Base-by-base conservation (phyloP, 441 rosid genomes). In the Populus hybrid region DNA sequence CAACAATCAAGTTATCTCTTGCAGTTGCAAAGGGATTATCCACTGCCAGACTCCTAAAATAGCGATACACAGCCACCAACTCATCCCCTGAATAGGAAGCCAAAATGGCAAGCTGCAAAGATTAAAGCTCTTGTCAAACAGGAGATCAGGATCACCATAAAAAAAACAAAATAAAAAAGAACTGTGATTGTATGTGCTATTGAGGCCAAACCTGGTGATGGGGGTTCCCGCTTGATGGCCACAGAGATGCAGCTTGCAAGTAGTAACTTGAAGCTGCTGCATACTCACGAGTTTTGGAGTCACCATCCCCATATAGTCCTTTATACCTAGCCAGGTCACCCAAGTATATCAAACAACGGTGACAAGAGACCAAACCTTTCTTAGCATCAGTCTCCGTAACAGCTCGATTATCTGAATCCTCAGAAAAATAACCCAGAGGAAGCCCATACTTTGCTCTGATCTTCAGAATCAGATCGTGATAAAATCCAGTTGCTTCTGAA, bases 281-380 rank as follows among this genome's bases (percentile, higher is more conserved):
- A 88, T 87, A 90, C 81, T 95, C 95, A 4, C 95, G 92, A 70
- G 84, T 83, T 85, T 88, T 94, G 40, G 97, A 87, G 76, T 90
- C 96, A 33, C 90, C 90, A 38, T 95, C 99, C 78, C 95, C 99
- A 81, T 91, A 94, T 69, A 88, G 64, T 75, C 99, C 99, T 85
- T 94, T 95, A 82, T 95, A 95, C 74, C 99, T 90, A 20, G 97
- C 97, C 36, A 95, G 91, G 86, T 95, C 99, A 77, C 99, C 99
- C 81, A 95, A 89, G 89, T 92, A 95, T 86, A 95, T 95, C 83
- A 95, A 89, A 87, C 99, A 95, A 26, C 98, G 97, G 77, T 95
- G 97, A 83, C 99, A 95, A 71, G 97, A 94, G 68, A 91, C 86
- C 84, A 92, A 80, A 64, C 92, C 98, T 83, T 87, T 92, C 88